These are phyloP conservation scores for Juncus effusus DNA, from an alignment of 176 grass and related monocot genomes.

Conservation along the genomic window DNA sequence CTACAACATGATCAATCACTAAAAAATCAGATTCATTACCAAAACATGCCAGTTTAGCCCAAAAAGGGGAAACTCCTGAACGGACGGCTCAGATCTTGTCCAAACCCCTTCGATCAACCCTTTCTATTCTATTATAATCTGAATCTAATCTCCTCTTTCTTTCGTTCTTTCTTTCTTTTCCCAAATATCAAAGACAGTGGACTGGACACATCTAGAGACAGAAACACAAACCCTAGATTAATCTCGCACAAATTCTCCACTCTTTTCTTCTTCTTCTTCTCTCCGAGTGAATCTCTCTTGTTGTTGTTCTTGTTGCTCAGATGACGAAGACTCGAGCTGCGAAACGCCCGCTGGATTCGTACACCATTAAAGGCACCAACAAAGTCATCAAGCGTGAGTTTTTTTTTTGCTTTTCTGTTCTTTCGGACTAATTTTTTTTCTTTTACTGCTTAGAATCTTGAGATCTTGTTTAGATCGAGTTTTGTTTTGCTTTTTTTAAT, in stretches of 20 bases:
- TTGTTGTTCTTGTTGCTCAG: background rate
- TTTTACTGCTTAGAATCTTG: background rate
- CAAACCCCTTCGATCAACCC: too few species aligned
- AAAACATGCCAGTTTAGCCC: too few species aligned
- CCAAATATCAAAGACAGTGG: too few species aligned
- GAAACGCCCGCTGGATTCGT: constrained; percentile 77
- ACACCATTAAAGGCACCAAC: constrained; percentile 85
- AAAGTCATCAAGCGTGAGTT: constrained; percentile 83
- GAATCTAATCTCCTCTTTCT: too few species aligned
- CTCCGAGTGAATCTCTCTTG: background rate
- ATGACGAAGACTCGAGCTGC: constrained; percentile 75
- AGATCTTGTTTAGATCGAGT: constrained; percentile 1
- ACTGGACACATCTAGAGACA: too few species aligned
- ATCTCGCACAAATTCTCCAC: background rate
- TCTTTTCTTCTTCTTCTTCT: constrained; percentile 9
- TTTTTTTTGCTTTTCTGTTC: constrained; percentile 16
- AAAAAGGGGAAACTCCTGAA: too few species aligned
- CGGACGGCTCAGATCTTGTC: too few species aligned
- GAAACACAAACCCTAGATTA: too few species aligned
- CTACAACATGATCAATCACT: too few species aligned
- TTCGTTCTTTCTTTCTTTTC: too few species aligned
- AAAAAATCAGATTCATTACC: too few species aligned
- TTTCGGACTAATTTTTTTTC: background rate
- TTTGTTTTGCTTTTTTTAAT: background rate
- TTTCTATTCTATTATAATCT: too few species aligned